These are phyloP conservation scores for Myriosclerotinia duriaeana DNA, from an alignment of 2,329 filamentous ascomycete genomes.

Conservation along the genomic window DNA sequence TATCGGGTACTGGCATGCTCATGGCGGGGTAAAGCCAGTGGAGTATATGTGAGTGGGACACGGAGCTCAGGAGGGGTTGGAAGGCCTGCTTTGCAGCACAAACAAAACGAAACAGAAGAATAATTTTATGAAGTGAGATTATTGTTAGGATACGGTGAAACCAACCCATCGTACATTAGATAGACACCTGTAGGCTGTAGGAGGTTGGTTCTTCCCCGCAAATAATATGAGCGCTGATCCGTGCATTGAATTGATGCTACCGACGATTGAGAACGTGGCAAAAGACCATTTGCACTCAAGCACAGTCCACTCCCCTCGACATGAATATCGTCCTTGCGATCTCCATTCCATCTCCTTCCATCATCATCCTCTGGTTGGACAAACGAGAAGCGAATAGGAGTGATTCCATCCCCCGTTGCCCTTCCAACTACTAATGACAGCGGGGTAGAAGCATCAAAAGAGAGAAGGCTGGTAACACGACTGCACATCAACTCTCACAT, in stretches of 20 bases:
- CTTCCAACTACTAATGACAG: slow-evolving; percentile 21
- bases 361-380: background rate
- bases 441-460: slow-evolving; percentile 3
- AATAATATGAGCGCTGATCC: slow-evolving; percentile 16
- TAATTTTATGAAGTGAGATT: background rate
- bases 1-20: slow-evolving; percentile 16
- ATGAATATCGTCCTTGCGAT: slow-evolving; percentile 13
- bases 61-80: background rate
- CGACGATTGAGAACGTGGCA: slow-evolving; percentile 3
- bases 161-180: slow-evolving; percentile 19
- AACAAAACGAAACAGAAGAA: slow-evolving; percentile 11
- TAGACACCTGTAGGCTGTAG: background rate
- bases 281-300: slow-evolving; percentile 20
- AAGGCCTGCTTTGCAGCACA: background rate
- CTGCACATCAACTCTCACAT: slow-evolving; percentile 21
- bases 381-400: background rate
- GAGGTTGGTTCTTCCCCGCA: slow-evolving; percentile 17
- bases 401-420: slow-evolving; percentile 6
- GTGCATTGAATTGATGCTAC: slow-evolving; percentile 14
- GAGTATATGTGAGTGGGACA: slow-evolving; percentile 8
- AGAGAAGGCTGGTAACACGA: slow-evolving; percentile 22
- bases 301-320: background rate
- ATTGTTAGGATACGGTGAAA: background rate
- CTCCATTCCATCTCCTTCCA: background rate
- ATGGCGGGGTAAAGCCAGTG: slow-evolving; percentile 18